Evolutionary conservation across 352 stramenopile species (phyloP), one percentile per base, ranked within the genome.

Genomic region (Phytophthora hibernalis): DNA sequence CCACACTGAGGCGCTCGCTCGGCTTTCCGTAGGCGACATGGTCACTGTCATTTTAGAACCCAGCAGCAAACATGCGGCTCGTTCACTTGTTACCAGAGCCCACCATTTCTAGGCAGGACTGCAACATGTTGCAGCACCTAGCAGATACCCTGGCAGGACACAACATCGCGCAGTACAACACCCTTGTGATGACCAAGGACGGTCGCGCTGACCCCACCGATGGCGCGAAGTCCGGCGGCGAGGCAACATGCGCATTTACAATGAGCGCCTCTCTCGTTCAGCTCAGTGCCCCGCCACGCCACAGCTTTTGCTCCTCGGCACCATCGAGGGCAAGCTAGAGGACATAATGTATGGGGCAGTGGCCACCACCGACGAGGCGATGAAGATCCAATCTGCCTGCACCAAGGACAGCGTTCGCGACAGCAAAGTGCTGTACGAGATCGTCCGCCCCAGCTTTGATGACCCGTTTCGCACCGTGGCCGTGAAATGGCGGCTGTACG

Each of bases 91-190:
- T 80, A 26, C 70, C 61, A 31, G 61, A 74, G 53, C 70, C 70
- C 22, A 62, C 65, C 8, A 72, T 82, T 31, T 56, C 74, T 22
- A 67, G 60, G 22, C 54, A 77, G 30, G 74, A 82, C 60, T 67
- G 48, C 52, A 56, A 44, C 59, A 75, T 79, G 70, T 48, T 82
- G 30, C 63, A 68, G 63, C 43, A 55, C 21, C 74, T 82, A 5
- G 66, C 59, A 18, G 74, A 76, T 16, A 76, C 74, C 1, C 76
- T 87, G 15, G 57, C 80, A 28, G 63, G 38, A 38, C 74, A 90
- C 55, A 83, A 84, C 54, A 76, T 90, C 11, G 49, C 63, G 11
- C 76, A 90, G 51, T 87, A 86, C 61, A 79, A 86, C 64, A 74
- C 70, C 20, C 74, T 85, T 21, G 65, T 86, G 21, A 45, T 77